A percentile compares a stretch with the other conserved stretches of the same genome.
phyloP scores from a whole-genome alignment of 2,329 filamentous ascomycete species.

The Pseudocercospora ulei region DNA sequence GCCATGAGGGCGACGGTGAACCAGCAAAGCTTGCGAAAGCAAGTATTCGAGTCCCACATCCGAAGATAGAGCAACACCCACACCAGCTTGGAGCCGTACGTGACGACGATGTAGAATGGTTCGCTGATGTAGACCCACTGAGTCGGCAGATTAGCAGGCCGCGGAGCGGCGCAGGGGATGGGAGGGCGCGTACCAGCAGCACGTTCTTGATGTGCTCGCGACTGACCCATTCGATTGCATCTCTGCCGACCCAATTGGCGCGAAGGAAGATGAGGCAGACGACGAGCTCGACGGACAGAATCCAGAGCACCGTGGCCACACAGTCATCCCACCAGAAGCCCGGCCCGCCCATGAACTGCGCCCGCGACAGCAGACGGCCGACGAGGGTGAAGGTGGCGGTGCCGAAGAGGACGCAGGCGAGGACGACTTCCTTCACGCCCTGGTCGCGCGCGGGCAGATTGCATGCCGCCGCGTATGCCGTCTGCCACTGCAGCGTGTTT shows the following conservation, averaged over 20 bases:
- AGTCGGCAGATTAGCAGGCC: background rate
- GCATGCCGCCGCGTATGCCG: conserved; percentile 12
- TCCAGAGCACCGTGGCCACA: conserved; percentile 6
- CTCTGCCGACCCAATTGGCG: conserved; percentile 9
- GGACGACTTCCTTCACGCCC: conserved; percentile 2
- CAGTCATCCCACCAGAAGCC: conserved; percentile 20
- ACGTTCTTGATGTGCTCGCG: conserved; percentile 4
- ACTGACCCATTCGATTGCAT: conserved; percentile 10
- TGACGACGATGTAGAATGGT: conserved; percentile 15
- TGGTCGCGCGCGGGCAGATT: conserved; percentile 9
- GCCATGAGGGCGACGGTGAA: conserved; percentile 3
- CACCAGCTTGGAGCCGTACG: conserved; percentile 12
- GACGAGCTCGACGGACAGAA: conserved; percentile 8
- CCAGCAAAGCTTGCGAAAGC: conserved; percentile 17
- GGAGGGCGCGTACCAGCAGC: conserved; percentile 1
- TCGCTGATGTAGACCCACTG: conserved; percentile 15
- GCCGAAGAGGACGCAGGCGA: conserved; percentile 9
- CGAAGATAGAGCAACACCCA: conserved; percentile 16
- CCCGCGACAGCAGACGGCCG: conserved; percentile 11
- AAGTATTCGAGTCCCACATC: conserved; percentile 19
- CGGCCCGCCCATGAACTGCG: conserved; percentile 10
- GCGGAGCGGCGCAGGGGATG: background rate
- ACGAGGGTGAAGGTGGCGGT: conserved; percentile 8
- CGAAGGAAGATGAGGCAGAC: conserved; percentile 5
- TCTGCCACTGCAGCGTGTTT: conserved; percentile 16